Percentiles rank a stretch among this genome's conserved stretches.
These are phyloP conservation scores for Phoenix roebelenii DNA, from an alignment of 176 grass and related monocot genomes.

Conservation along the genomic window DNA sequence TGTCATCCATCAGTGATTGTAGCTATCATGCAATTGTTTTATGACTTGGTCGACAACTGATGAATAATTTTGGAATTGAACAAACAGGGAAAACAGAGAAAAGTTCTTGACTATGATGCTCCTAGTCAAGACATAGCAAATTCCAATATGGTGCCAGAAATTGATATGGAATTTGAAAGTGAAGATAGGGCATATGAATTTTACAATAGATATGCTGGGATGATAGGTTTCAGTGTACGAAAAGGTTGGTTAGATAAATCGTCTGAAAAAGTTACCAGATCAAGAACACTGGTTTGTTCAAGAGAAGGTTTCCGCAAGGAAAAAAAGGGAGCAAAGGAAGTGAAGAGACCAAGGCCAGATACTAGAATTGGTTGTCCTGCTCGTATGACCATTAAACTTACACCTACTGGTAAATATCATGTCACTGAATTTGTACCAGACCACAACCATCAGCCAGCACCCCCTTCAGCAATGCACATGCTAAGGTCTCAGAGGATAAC, in stretches of 20 bases:
- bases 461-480: constrained; percentile 38
- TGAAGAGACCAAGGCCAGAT: constrained; percentile 33
- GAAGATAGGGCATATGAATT: constrained; percentile 36
- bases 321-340: constrained; percentile 34
- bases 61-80: constrained; percentile 3
- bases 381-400: constrained; percentile 40
- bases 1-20: not conserved
- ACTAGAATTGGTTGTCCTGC: constrained; percentile 43
- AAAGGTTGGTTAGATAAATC: constrained; percentile 40
- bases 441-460: constrained; percentile 46
- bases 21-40: not conserved
- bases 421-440: constrained; percentile 37
- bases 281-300: constrained; percentile 45
- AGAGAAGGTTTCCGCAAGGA: constrained; percentile 43
- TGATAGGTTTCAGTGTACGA: constrained; percentile 36
- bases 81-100: constrained; percentile 45
- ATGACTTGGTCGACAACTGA: not conserved
- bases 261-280: constrained; percentile 26
- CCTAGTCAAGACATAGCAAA: constrained; percentile 18
- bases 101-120: constrained; percentile 38
- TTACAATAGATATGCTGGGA: constrained; percentile 36
- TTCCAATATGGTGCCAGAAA: constrained; percentile 32
- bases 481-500: constrained; percentile 40
- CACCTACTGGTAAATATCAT: constrained; percentile 19
- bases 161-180: constrained; percentile 41